Evolutionary conservation across 805 yeast genomes (phyloP), one percentile per base, ranked within the genome.

Genomic region (Hanseniaspora clermontiae): DNA sequence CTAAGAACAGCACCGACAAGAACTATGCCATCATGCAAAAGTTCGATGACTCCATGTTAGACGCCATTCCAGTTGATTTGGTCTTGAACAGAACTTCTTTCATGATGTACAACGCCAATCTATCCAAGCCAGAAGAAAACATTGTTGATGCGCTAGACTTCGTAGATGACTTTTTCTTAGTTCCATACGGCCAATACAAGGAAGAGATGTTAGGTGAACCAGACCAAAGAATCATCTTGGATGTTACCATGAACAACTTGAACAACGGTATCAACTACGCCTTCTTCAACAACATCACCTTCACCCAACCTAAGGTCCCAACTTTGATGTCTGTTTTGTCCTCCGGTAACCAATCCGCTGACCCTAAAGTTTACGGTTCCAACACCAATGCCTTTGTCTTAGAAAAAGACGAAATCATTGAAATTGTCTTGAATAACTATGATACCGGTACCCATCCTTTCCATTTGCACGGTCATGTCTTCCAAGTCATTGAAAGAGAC

Each of bases 381-480:
- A 84, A 87, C 73, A 84, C 95, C 54, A 77, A 90, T 66, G 64
- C 96, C 0, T 75, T 77, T 66, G 87, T 91, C 15, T 72, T 91
- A 77, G 63, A 67, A 49, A 69, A 69, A 49, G 71, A 72, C 58
- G 76, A 74, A 55, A 73, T 85, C 58, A 78, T 91, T 37, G 95
- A 91, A 67, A 78, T 91, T 62, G 85, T 87, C 7, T 65, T 91
- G 45, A 91, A 91, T 75, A 90, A 89, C 71, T 72, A 72, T 59
- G 98, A 91, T 70, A 80, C 95, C 6, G 97, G 97, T 67, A 84
- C 77, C 63, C 98, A 91, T 74, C 97, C 98, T 34, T 91, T 91
- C 93, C 98, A 91, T 72, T 74, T 91, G 67, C 98, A 91, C 73
- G 98, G 98, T 36, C 77, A 74, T 52, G 79, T 70, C 51, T 91